Evolutionary conservation across 2,329 filamentous ascomycete genomes (phyloP).

Genomic region (Ascochyta rabiei): DNA sequence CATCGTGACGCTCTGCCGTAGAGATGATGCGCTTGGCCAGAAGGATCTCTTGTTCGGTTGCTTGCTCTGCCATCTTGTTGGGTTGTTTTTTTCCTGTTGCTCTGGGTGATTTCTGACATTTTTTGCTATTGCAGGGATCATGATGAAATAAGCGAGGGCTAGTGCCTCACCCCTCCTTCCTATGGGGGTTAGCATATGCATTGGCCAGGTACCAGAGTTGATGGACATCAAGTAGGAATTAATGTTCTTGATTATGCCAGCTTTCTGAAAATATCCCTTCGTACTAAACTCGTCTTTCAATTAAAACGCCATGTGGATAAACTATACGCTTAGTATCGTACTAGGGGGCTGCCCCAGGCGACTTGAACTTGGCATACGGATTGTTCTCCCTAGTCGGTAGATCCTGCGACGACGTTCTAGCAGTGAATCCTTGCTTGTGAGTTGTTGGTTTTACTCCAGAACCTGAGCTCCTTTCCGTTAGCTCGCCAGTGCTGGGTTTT

Average conservation of each 20-base stretch:
- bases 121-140: conserved; percentile 16
- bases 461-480: background rate
- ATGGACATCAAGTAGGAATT: background rate
- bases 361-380: background rate
- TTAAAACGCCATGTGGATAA: background rate
- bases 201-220: background rate
- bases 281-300: no score
- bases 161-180: conserved; percentile 18
- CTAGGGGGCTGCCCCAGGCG: no score
- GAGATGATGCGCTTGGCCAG: conserved; percentile 47
- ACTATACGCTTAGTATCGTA: background rate
- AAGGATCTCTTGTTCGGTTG: conserved; percentile 45
- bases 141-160: conserved; percentile 23
- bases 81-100: conserved; percentile 1
- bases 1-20: conserved; percentile 44
- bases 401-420: background rate
- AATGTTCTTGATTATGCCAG: background rate
- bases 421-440: background rate
- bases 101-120: background rate
- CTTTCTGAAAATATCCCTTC: background rate
- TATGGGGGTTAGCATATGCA: background rate
- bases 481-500: background rate
- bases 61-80: conserved; percentile 37
- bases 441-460: background rate
- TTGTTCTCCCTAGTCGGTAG: background rate